Base-by-base conservation (phyloP, 345 rosid genomes). In the Pistacia atlantica region DNA sequence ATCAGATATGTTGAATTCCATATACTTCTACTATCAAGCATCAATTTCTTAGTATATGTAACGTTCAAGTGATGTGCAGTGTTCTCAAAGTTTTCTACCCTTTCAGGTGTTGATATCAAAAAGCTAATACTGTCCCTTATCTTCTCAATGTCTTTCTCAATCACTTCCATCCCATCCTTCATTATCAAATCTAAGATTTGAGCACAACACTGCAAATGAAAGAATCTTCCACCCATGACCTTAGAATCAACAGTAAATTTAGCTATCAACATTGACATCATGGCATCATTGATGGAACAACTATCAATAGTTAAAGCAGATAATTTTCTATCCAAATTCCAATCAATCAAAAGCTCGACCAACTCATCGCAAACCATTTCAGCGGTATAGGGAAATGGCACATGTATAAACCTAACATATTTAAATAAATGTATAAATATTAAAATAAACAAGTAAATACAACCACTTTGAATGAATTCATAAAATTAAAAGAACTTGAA, bases 1-100 rank as follows among this genome's bases (percentile, higher is more conserved):
- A 73, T 73, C 17, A 58, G 13, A n/a, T 38, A 60, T 25, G 56
- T 38, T 5, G 37, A 60, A 22, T 60, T 73, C 76, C 67, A 37
- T 8, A 20, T 3, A 45, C 13, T 74, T 16, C 35, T 16, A 63
- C 55, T 25, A 48, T 74, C 38, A 33, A 62, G 20, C 6, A 20
- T n/a, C 12, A 73, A 62, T 22, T 48, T 62, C 13, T 60, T 45
- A 6, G 8, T 18, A 11, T 56, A 14, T 22, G 11, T 4, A 42
- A 60, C n/a, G 5, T 48, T 7, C 3, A 45, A 10, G 13, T 61
- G 42, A n/a, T 25, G 18, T 5, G 69, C 18, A 11, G 3, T 12
- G 5, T 11, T 38, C 13, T 62, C 45, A 62, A 73, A 73, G 0
- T 61, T 45, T 73, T 20, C 25, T 0, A 0, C 25, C 28, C 6